Conservation (phyloP, 768 basidiomycete species). For the Tricholoma furcatifolium region DNA sequence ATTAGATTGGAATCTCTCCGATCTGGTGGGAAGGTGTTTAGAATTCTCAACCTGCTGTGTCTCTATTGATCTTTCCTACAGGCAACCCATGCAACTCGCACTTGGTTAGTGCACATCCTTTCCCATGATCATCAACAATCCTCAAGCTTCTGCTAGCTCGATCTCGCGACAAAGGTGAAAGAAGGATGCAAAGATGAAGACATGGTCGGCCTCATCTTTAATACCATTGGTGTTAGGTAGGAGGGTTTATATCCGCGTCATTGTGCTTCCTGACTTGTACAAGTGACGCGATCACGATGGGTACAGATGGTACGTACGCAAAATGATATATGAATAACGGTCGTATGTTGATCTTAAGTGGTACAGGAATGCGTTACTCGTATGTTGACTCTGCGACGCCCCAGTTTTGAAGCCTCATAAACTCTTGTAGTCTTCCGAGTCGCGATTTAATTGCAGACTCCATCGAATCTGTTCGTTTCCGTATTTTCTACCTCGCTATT, state of each 20-base stretch:
- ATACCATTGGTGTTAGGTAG: constrained; percentile 82
- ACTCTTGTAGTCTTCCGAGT: constrained; percentile 64
- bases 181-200: constrained; percentile 81
- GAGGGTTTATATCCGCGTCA: constrained; percentile 9
- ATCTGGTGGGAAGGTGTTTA: constrained; percentile 89
- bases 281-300: constrained; percentile 92
- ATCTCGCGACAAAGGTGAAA: constrained; percentile 77
- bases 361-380: constrained; percentile 84
- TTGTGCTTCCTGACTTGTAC: neutral
- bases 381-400: constrained; percentile 34
- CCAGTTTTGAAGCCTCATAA: neutral
- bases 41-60: neutral
- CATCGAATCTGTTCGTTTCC: constrained; percentile 67
- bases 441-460: constrained; percentile 91
- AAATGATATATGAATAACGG: neutral
- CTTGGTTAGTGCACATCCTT: constrained; percentile 43
- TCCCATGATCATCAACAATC: neutral
- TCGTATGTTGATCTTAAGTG: neutral
- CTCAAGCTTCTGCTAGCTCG: constrained; percentile 46
- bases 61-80: constrained; percentile 18
- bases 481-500: constrained; percentile 32
- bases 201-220: constrained; percentile 80
- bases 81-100: constrained; percentile 89
- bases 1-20: constrained; percentile 81
- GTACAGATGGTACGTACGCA: constrained; percentile 73